Conservation (phyloP, 768 basidiomycete species). For the Kwoniella sp. region DNA sequence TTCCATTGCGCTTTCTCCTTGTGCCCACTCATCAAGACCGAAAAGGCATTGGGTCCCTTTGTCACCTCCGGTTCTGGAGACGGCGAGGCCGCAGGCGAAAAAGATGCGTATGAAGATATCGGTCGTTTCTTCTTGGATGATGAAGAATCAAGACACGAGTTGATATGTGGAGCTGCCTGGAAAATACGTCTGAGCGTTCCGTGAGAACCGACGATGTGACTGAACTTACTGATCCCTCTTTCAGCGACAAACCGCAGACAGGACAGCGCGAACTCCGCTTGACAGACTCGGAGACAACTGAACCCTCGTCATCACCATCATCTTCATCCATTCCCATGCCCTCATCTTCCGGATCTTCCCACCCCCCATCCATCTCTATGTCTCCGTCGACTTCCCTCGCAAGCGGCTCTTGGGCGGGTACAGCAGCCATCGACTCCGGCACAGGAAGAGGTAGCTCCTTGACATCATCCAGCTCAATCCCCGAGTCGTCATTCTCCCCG, state of each 20-base stretch:
- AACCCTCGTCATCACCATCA: conserved; percentile 36
- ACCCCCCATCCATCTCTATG: conserved; percentile 53
- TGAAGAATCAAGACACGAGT: conserved; percentile 57
- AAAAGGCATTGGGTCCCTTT: conserved; percentile 58
- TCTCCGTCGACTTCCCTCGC: too few relatives aligned
- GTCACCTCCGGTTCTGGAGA: conserved; percentile 23
- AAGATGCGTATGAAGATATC: conserved; percentile 37
- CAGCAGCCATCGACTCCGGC: too few relatives aligned
- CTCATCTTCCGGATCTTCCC: conserved; percentile 74
- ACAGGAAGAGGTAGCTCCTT: conserved; percentile 1
- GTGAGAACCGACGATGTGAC: too few relatives aligned
- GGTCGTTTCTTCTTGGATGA: conserved; percentile 31
- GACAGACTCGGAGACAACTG: conserved; percentile 21
- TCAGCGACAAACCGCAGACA: conserved; percentile 37
- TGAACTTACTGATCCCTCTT: conserved; percentile 41
- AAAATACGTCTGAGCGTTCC: not conserved
- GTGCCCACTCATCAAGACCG: conserved; percentile 80
- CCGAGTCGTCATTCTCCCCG: conserved; percentile 25
- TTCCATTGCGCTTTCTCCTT: conserved; percentile 81
- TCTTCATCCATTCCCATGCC: conserved; percentile 50
- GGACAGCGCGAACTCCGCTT: conserved; percentile 28
- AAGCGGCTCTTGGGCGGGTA: too few relatives aligned
- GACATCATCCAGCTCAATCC: conserved; percentile 16
- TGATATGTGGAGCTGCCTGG: conserved; percentile 60
- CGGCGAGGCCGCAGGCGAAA: conserved; percentile 31